Conservation (phyloP, 2,329 filamentous ascomycete genomes). For the Seiridium unicorne region DNA sequence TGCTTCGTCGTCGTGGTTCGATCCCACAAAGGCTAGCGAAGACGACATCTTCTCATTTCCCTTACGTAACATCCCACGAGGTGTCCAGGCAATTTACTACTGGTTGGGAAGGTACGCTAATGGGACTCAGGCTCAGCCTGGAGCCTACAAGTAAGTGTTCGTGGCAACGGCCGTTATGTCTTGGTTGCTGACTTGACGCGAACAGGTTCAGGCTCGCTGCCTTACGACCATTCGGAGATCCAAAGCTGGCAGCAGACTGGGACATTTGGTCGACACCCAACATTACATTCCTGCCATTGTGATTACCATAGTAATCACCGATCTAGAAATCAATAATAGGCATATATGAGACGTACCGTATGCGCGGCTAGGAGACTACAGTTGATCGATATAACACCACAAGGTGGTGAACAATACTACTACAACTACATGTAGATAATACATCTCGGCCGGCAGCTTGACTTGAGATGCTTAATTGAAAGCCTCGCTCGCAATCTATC, state of each 20-base stretch:
- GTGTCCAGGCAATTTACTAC: constrained; percentile 31
- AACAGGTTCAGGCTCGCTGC: not conserved
- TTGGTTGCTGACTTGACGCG: not conserved
- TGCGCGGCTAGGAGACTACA: no score
- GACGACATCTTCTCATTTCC: constrained; percentile 38
- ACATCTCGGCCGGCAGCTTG: no score
- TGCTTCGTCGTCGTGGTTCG: constrained; percentile 29
- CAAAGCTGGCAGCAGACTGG: not conserved
- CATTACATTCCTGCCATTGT: not conserved
- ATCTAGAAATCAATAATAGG: no score
- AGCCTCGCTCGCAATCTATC: no score
- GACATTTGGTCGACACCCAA: not conserved
- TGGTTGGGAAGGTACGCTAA: constrained; percentile 43
- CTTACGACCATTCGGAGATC: not conserved
- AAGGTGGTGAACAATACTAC: no score
- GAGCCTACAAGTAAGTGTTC: constrained; percentile 35
- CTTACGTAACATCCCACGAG: constrained; percentile 29
- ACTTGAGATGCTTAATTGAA: no score
- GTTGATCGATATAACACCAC: no score
- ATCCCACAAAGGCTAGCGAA: constrained; percentile 33
- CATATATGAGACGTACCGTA: no score
- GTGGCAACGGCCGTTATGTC: no score
- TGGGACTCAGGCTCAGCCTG: constrained; percentile 36
- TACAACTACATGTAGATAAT: no score
- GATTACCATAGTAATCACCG: not conserved